Percentiles rank a stretch among this genome's conserved stretches.
phyloP scores from a whole-genome alignment of 2,329 filamentous ascomycete genomes.

The Dactylonectria estremocensis region DNA sequence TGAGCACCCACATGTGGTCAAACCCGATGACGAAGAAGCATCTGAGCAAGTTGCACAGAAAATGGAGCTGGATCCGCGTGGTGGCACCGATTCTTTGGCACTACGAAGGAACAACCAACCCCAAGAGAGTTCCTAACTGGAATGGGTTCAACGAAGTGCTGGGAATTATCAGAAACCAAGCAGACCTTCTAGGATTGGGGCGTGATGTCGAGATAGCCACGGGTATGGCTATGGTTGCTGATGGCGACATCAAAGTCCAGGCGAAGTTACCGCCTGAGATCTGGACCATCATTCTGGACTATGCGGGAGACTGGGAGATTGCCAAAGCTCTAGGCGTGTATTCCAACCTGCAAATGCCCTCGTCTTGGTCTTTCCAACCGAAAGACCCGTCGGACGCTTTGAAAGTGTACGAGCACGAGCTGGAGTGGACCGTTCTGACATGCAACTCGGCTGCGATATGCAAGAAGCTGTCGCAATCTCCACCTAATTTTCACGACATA shows the following conservation, averaged over 20 bases:
- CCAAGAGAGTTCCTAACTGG: constrained; percentile 73
- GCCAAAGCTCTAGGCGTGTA: constrained; percentile 86
- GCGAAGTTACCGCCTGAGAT: constrained; percentile 83
- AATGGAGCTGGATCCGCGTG: constrained; percentile 90
- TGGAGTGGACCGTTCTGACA: constrained; percentile 89
- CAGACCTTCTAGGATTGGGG: constrained; percentile 81
- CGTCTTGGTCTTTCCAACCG: constrained; percentile 76
- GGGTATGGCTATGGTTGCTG: constrained; percentile 54
- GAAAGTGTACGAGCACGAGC: constrained; percentile 80
- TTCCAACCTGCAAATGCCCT: constrained; percentile 81
- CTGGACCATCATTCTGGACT: constrained; percentile 90
- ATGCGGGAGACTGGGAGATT: constrained; percentile 91
- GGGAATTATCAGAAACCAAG: constrained; percentile 82
- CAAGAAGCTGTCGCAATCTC: constrained; percentile 79
- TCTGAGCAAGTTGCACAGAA: constrained; percentile 84
- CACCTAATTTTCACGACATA: constrained; percentile 78
- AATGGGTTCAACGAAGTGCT: constrained; percentile 80
- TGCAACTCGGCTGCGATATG: constrained; percentile 80
- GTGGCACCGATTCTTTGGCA: constrained; percentile 88
- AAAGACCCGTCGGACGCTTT: constrained; percentile 74
- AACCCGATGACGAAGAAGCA: constrained; percentile 92
- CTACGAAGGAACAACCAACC: constrained; percentile 70
- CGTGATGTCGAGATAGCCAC: constrained; percentile 75
- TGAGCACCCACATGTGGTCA: constrained; percentile 92
- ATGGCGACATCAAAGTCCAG: constrained; percentile 53